phyloP scores from a whole-genome alignment of 1,139 yeast genomes.

The Scheffersomyces insectosa region DNA sequence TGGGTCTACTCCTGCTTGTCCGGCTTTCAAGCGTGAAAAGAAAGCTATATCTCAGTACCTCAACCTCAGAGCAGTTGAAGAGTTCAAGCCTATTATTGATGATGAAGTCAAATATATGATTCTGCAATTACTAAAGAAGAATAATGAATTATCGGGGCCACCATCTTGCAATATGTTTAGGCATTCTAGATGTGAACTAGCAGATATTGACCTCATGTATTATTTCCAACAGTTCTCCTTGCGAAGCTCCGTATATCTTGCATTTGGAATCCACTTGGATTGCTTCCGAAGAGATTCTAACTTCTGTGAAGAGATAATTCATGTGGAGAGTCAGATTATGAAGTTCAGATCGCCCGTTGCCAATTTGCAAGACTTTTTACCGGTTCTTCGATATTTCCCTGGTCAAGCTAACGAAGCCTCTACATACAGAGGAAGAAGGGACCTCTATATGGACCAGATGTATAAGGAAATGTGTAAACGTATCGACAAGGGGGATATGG shows the following conservation, averaged over 20 bases:
- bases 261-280: constrained; percentile 61
- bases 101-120: constrained; percentile 37
- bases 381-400: constrained; percentile 43
- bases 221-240: constrained; percentile 56
- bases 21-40: constrained; percentile 52
- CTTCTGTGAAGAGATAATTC: constrained; percentile 54
- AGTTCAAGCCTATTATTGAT: constrained; percentile 42
- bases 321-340: constrained; percentile 66
- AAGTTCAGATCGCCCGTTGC: constrained; percentile 63
- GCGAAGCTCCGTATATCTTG: constrained; percentile 54
- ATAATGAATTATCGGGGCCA: constrained; percentile 20
- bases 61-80: constrained; percentile 36
- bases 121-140: constrained; percentile 23
- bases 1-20: constrained; percentile 75
- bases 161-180: constrained; percentile 22
- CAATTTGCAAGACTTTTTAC: constrained; percentile 63
- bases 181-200: constrained; percentile 12
- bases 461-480: constrained; percentile 11
- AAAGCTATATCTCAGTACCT: constrained; percentile 54
- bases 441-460: constrained; percentile 52
- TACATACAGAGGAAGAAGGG: constrained; percentile 48
- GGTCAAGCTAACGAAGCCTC: constrained; percentile 30
- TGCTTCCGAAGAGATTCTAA: constrained; percentile 37
- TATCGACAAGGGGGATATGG: constrained; percentile 6
- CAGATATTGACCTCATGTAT: constrained; percentile 43